Evolutionary conservation across 106 monocot genomes (phyloP).

Genomic region (Ottelia alismoides): DNA sequence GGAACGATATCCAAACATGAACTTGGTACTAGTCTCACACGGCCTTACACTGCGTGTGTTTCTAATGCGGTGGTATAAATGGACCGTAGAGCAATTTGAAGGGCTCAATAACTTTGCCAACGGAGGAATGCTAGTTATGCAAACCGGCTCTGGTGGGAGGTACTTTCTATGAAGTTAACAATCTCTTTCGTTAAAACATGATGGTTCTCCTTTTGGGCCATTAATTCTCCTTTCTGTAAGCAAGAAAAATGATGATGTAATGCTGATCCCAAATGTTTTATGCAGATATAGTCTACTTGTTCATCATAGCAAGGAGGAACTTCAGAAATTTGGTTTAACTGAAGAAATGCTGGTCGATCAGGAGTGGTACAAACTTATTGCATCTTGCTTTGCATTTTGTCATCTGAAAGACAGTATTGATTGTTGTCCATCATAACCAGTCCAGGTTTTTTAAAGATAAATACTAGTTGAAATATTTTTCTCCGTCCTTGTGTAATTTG

Average conservation of each 20-base stretch:
- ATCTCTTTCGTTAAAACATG: too few relatives aligned
- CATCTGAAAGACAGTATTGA: too few relatives aligned
- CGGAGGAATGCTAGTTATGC: slow-evolving; percentile 93
- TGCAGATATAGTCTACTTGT: slow-evolving; percentile 89
- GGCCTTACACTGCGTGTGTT: slow-evolving; percentile 84
- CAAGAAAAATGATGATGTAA: too few relatives aligned
- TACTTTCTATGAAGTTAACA: slow-evolving; percentile 9
- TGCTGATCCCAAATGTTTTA: not conserved
- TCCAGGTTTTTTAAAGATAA: too few relatives aligned
- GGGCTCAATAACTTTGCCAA: slow-evolving; percentile 77
- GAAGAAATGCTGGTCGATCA: slow-evolving; percentile 83
- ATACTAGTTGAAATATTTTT: too few relatives aligned
- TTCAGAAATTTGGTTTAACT: slow-evolving; percentile 65
- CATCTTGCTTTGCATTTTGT: too few relatives aligned
- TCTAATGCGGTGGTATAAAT: slow-evolving; percentile 98
- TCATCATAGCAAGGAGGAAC: slow-evolving; percentile 67
- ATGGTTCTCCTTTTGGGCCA: too few relatives aligned
- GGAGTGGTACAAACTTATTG: too few relatives aligned
- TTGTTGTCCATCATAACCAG: too few relatives aligned
- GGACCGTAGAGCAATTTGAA: slow-evolving; percentile 95
- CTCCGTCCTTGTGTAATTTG: too few relatives aligned
- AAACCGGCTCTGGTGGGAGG: slow-evolving; percentile 93
- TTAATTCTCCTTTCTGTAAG: too few relatives aligned
- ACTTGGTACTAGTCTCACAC: slow-evolving; percentile 86
- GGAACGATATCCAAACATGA: slow-evolving; percentile 68